Conservation (phyloP, 768 basidiomycete genomes). For the Clitopilus hobsonii region DNA sequence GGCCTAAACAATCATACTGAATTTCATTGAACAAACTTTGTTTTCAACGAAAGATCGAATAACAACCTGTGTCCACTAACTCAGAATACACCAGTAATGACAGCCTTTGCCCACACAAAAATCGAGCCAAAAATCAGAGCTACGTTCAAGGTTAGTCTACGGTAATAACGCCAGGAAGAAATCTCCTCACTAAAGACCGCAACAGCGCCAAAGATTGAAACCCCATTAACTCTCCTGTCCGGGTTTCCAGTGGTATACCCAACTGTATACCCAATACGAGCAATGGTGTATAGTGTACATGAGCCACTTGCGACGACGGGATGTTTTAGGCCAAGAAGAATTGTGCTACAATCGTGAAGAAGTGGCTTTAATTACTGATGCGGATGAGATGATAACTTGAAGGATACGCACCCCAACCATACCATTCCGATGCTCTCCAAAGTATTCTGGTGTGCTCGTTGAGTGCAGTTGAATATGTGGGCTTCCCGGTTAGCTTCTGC, state of each 20-base stretch:
- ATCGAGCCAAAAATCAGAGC: background rate
- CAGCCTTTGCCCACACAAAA: background rate
- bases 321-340: slow-evolving; percentile 30
- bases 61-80: too few species aligned
- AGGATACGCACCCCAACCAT: slow-evolving; percentile 31
- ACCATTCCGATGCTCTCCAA: slow-evolving; percentile 43
- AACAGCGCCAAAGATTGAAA: background rate
- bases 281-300: slow-evolving; percentile 29
- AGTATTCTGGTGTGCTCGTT: slow-evolving; percentile 56
- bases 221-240: slow-evolving; percentile 13
- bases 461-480: slow-evolving; percentile 1
- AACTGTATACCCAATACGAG: slow-evolving; percentile 34
- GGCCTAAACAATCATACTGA: too few species aligned
- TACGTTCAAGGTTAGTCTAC: background rate
- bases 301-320: slow-evolving; percentile 27
- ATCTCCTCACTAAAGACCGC: background rate
- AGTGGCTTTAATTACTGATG: too few species aligned
- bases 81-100: background rate
- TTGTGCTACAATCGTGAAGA: slow-evolving; percentile 21
- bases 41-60: too few species aligned
- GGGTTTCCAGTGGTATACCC: slow-evolving; percentile 38
- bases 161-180: background rate
- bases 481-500: background rate
- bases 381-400: too few species aligned
- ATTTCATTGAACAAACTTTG: too few species aligned